Percentiles rank a stretch among this genome's conserved stretches.
Conservation (phyloP, 2,329 filamentous ascomycete species). For the Colletotrichum cereale region DNA sequence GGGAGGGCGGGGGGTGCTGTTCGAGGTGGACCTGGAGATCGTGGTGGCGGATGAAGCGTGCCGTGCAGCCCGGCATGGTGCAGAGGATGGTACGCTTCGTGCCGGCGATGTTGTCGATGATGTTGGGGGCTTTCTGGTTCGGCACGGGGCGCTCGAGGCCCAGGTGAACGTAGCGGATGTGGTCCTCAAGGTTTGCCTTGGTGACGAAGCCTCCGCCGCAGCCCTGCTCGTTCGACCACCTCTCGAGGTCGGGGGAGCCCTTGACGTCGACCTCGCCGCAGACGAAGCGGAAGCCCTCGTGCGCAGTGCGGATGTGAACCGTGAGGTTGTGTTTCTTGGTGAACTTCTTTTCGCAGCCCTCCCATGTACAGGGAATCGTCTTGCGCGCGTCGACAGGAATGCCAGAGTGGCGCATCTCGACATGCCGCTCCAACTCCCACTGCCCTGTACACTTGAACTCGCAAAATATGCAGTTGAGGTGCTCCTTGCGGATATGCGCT, state of each 20-base stretch:
- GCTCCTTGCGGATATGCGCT: conserved; percentile 78
- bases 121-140: conserved; percentile 41
- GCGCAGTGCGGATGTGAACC: conserved; percentile 81
- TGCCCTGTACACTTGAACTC: conserved; percentile 75
- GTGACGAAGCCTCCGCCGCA: conserved; percentile 83
- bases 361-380: conserved; percentile 74
- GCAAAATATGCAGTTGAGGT: conserved; percentile 83
- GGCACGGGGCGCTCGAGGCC: conserved; percentile 62
- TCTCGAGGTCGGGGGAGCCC: conserved; percentile 66
- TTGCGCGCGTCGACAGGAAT: conserved; percentile 72
- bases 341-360: conserved; percentile 81
- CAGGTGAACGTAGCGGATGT: conserved; percentile 86
- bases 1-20: conserved; percentile 45
- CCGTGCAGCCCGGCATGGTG: conserved; percentile 54
- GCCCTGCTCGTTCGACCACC: conserved; percentile 75
- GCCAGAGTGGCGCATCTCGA: conserved; percentile 81
- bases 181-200: conserved; percentile 84
- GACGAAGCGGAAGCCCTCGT: conserved; percentile 82
- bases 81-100: conserved; percentile 60
- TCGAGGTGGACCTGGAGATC: conserved; percentile 63
- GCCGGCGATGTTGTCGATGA: conserved; percentile 60
- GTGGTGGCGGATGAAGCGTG: conserved; percentile 62
- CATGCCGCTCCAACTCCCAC: conserved; percentile 78
- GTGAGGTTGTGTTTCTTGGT: conserved; percentile 87
- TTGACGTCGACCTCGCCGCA: conserved; percentile 78